Evolutionary conservation across 768 basidiomycete genomes (phyloP), one percentile per base, ranked within the genome.

Genomic region (Imleria badia): DNA sequence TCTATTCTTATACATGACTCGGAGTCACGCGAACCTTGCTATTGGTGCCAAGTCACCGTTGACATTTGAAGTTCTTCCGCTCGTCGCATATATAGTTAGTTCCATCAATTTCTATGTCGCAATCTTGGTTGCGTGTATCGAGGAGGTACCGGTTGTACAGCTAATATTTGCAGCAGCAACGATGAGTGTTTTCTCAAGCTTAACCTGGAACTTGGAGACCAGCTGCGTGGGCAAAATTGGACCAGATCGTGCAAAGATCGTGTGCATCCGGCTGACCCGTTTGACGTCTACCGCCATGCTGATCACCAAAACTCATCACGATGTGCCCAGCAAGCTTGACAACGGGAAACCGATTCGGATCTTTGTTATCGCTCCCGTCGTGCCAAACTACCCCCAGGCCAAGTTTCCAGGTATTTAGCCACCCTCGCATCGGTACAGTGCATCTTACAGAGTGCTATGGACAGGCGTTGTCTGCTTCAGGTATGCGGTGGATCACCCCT

Each of bases 351-450:
- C 87, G 0, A 87, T 94, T 58, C 78, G 93, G 50, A 84, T 96
- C 38, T 94, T 87, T 66, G 76, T 97, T 31, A 87, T 94, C 54
- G 82, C 90, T 19, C 94, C 94, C 8, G 79, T 77, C 48, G 67
- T 94, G 14, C 85, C 88, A 12, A 81, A 86, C 45, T 94, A 96
- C 67, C 94, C 94, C 1, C 80, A 92, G 42, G 94, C 92, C 23
- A 92, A 87, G 71, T 96, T 95, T 68, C 94, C 93, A 66, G 92
- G 91, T 85, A 68, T 53, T 60, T 36, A 13, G 29, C 39, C 35
- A 31, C 11, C 13, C 19, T 35, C 8, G n/a, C 26, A 23, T 12
- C 15, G 11, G 33, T 30, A 6, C 19, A n/a, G 6, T 39, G 26
- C n/a, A 41, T 46, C 40, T 39, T 8, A 48, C 40, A 35, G 12